Evolutionary conservation across 768 basidiomycete genomes (phyloP).

Genomic region (Boletus vermiculosoides): DNA sequence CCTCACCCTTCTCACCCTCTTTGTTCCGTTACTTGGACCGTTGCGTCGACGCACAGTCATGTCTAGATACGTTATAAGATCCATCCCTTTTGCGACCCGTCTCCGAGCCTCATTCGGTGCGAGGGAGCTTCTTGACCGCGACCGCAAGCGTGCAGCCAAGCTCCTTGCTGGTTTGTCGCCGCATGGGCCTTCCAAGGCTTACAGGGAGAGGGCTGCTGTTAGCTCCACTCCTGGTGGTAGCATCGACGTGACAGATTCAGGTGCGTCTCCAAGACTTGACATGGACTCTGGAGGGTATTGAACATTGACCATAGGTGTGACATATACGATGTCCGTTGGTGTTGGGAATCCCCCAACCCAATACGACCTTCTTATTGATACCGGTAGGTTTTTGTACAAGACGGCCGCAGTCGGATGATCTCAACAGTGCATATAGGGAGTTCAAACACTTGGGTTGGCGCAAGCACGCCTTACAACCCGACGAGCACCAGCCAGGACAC

Average conservation of each 20-base stretch:
- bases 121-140: conserved; percentile 50
- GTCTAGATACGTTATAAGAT: conserved; percentile 37
- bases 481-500: conserved; percentile 47
- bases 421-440: conserved; percentile 29
- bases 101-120: conserved; percentile 40
- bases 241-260: conserved; percentile 58
- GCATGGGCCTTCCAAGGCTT: conserved; percentile 46
- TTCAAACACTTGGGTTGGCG: conserved; percentile 60
- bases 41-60: conserved; percentile 23
- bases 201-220: conserved; percentile 18
- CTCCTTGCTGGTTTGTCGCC: conserved; percentile 52
- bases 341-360: conserved; percentile 50
- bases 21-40: neutral
- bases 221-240: conserved; percentile 20
- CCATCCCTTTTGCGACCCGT: conserved; percentile 47
- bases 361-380: conserved; percentile 57
- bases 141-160: conserved; percentile 55
- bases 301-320: conserved; percentile 37
- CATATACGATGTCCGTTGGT: conserved; percentile 51
- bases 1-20: neutral
- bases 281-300: neutral
- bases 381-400: conserved; percentile 35
- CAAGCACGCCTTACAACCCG: conserved; percentile 42
- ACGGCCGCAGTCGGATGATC: neutral
- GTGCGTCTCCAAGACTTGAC: conserved; percentile 21